Percentiles rank a stretch among this genome's conserved stretches.
Conservation (phyloP, 2,329 filamentous ascomycete genomes). For the Alternaria postmessia region DNA sequence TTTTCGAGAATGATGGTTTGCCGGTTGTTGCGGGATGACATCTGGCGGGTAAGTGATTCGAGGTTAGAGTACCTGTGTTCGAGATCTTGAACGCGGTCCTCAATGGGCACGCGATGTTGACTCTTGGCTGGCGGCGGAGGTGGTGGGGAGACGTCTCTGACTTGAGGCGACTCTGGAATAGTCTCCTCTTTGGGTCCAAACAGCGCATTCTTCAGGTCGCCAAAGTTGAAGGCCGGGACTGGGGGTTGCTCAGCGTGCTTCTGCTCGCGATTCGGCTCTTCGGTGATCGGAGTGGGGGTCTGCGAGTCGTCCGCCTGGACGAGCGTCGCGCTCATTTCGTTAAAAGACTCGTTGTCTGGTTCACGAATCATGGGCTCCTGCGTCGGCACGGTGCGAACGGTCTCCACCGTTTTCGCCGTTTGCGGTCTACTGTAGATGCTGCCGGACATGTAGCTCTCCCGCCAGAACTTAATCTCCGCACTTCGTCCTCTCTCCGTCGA, state of each 20-base stretch:
- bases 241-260: constrained; percentile 23
- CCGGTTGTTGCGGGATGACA: constrained; percentile 45
- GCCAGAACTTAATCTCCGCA: constrained; percentile 49
- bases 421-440: constrained; percentile 48
- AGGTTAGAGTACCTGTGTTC: constrained; percentile 43
- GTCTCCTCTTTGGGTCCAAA: constrained; percentile 27
- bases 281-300: constrained; percentile 15
- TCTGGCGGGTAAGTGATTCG: constrained; percentile 42
- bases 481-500: constrained; percentile 41
- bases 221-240: constrained; percentile 49
- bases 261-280: constrained; percentile 5
- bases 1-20: constrained; percentile 52
- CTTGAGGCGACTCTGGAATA: constrained; percentile 12
- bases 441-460: constrained; percentile 43
- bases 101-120: constrained; percentile 38
- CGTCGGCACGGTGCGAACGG: constrained; percentile 35
- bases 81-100: constrained; percentile 45
- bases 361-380: constrained; percentile 32
- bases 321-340: constrained; percentile 36
- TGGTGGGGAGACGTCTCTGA: constrained; percentile 21
- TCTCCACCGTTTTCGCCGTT: constrained; percentile 45
- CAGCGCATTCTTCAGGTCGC: constrained; percentile 39
- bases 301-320: constrained; percentile 30
- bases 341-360: constrained; percentile 25
- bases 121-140: constrained; percentile 19